A percentile compares a stretch with the other conserved stretches of the same genome.
Conservation (phyloP, 2,329 filamentous ascomycete genomes). For the Cytospora mali region DNA sequence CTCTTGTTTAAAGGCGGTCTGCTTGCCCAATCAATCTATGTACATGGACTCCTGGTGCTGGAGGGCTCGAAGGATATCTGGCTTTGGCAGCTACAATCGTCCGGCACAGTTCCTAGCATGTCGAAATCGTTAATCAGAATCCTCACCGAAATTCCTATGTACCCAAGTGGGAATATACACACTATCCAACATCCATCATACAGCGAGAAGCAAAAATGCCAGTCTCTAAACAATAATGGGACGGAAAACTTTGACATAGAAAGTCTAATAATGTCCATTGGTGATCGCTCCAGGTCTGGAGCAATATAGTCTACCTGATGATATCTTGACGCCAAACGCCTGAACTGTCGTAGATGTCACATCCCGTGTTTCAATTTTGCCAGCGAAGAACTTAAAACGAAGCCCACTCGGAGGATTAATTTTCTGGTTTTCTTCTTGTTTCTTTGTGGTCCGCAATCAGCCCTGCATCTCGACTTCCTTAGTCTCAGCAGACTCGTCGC, state of each 20-base stretch:
- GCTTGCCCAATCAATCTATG: no score
- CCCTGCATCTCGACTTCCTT: slow-evolving; percentile 56
- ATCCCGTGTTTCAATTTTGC: background rate
- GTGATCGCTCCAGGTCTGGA: slow-evolving; percentile 3
- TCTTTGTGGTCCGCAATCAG: slow-evolving; percentile 35
- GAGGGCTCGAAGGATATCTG: no score
- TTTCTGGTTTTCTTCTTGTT: no score
- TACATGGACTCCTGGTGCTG: no score
- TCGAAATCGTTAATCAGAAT: no score
- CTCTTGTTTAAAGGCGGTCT: no score
- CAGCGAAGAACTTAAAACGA: background rate
- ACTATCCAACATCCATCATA: no score
- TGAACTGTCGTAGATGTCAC: slow-evolving; percentile 22
- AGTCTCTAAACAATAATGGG: background rate
- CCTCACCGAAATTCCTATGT: no score
- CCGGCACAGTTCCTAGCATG: no score
- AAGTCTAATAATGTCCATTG: background rate
- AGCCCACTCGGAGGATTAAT: background rate
- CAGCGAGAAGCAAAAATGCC: background rate
- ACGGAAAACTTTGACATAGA: background rate
- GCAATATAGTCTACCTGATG: slow-evolving; percentile 20
- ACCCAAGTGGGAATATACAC: no score
- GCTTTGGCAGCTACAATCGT: no score
- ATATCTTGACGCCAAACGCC: slow-evolving; percentile 29
- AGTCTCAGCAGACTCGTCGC: slow-evolving; percentile 51